Evolutionary conservation across 257 asterid species (phyloP).

Genomic region (Nicotiana benthamiana): DNA sequence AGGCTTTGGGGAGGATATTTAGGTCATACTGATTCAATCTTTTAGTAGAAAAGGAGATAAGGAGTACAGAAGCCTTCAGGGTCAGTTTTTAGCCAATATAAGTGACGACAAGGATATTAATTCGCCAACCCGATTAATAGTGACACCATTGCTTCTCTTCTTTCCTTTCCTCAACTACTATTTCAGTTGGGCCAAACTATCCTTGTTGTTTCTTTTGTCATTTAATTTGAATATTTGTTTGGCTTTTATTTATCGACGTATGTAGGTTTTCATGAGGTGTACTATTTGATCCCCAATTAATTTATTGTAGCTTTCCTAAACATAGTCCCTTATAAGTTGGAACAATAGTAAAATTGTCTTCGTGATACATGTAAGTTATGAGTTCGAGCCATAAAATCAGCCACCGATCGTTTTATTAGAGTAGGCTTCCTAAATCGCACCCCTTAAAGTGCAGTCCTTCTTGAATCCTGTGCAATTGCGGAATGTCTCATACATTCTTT

Average conservation of each 20-base stretch:
- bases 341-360: too few species aligned
- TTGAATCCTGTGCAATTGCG: too few species aligned
- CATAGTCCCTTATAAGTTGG: not conserved
- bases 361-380: too few species aligned
- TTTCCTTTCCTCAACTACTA: not conserved
- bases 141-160: conserved; percentile 25
- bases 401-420: too few species aligned
- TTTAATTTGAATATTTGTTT: not conserved
- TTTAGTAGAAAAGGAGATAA: conserved; percentile 22
- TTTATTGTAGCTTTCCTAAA: not conserved
- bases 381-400: too few species aligned
- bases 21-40: not conserved
- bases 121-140: conserved; percentile 25
- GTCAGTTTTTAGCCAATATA: conserved; percentile 19
- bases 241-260: not conserved
- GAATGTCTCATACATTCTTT: too few species aligned
- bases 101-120: conserved; percentile 31
- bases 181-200: not conserved
- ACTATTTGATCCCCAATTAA: not conserved
- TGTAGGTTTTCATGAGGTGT: not conserved
- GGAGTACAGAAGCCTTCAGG: conserved; percentile 32
- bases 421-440: too few species aligned
- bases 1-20: conserved; percentile 5
- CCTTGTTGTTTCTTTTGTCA: not conserved
- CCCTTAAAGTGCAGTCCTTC: too few species aligned